Percentiles rank a stretch among this genome's conserved stretches.
These are phyloP conservation scores for Cephalotrichum gorgonifer DNA, from an alignment of 2,329 filamentous ascomycete genomes.

Conservation along the genomic window DNA sequence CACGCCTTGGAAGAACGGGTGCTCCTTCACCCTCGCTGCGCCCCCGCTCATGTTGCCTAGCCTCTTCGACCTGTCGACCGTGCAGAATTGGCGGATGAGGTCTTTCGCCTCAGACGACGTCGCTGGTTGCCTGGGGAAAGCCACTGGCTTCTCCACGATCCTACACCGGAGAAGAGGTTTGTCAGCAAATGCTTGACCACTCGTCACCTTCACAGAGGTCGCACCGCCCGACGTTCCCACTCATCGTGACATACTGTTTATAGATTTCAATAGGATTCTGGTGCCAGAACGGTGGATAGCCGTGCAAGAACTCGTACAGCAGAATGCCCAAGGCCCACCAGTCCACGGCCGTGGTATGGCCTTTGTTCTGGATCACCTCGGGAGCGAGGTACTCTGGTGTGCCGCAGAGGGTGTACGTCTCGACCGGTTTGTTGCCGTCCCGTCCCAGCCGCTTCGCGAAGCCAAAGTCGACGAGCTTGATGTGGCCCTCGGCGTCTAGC, in stretches of 20 bases:
- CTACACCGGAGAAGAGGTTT: constrained; percentile 25
- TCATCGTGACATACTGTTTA: constrained; percentile 48
- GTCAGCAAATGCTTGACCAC: not conserved
- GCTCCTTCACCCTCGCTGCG: constrained; percentile 59
- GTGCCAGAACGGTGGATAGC: constrained; percentile 80
- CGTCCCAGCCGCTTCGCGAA: constrained; percentile 70
- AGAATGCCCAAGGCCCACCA: constrained; percentile 83
- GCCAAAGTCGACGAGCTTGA: constrained; percentile 77
- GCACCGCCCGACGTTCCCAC: too few relatives aligned
- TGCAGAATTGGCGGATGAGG: constrained; percentile 67
- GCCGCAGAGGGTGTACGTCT: constrained; percentile 76
- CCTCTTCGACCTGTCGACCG: constrained; percentile 65
- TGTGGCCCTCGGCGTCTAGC: constrained; percentile 66
- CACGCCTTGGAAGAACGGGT: constrained; percentile 64
- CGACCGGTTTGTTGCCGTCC: constrained; percentile 37
- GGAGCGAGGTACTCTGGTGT: constrained; percentile 78
- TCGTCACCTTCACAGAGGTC: too few relatives aligned
- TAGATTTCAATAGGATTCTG: constrained; percentile 82
- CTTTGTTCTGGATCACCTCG: constrained; percentile 77
- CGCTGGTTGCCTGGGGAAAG: constrained; percentile 57
- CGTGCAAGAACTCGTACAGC: constrained; percentile 76
- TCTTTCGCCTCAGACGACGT: constrained; percentile 62
- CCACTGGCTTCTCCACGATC: constrained; percentile 68
- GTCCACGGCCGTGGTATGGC: constrained; percentile 66
- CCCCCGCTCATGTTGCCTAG: constrained; percentile 72